A percentile compares a stretch with the other conserved stretches of the same genome.
Evolutionary conservation across 2,329 filamentous ascomycete genomes (phyloP).

Genomic region (Ascochyta lentis): DNA sequence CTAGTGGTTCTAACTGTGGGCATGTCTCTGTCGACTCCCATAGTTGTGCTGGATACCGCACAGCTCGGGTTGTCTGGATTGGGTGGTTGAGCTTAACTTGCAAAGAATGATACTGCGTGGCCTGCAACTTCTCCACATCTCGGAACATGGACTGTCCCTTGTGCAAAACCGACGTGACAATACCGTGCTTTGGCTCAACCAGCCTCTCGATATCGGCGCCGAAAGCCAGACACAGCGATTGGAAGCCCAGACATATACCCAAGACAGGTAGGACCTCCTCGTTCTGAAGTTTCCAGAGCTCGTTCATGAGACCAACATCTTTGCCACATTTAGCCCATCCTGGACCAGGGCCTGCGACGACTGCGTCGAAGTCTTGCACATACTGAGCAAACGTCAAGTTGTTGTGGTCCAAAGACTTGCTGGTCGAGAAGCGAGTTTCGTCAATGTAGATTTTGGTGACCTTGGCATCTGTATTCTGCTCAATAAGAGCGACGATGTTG

Average conservation of each 20-base stretch:
- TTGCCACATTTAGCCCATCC: slow-evolving; percentile 73
- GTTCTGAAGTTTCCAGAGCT: slow-evolving; percentile 73
- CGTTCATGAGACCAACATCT: slow-evolving; percentile 84
- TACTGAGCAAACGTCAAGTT: slow-evolving; percentile 52
- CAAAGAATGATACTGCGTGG: slow-evolving; percentile 78
- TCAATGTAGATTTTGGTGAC: slow-evolving; percentile 77
- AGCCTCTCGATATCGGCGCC: slow-evolving; percentile 72
- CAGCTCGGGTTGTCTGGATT: slow-evolving; percentile 34
- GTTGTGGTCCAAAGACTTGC: slow-evolving; percentile 1
- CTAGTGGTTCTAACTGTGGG: slow-evolving; percentile 52
- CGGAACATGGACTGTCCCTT: slow-evolving; percentile 68
- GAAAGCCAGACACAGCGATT: slow-evolving; percentile 75
- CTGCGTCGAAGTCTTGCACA: slow-evolving; percentile 73
- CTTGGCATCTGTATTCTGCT: slow-evolving; percentile 69
- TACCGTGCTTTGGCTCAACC: slow-evolving; percentile 79
- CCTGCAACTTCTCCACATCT: slow-evolving; percentile 65
- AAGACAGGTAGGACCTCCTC: slow-evolving; percentile 74
- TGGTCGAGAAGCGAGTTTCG: slow-evolving; percentile 38
- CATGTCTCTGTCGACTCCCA: slow-evolving; percentile 50
- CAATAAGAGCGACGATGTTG: slow-evolving; percentile 86
- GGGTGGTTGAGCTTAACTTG: slow-evolving; percentile 54
- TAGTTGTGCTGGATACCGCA: slow-evolving; percentile 48
- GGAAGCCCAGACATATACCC: slow-evolving; percentile 89
- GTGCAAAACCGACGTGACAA: slow-evolving; percentile 73
- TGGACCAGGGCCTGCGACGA: slow-evolving; percentile 90